Conservation (phyloP, 768 basidiomycete genomes). For the Lenzites betulinus region DNA sequence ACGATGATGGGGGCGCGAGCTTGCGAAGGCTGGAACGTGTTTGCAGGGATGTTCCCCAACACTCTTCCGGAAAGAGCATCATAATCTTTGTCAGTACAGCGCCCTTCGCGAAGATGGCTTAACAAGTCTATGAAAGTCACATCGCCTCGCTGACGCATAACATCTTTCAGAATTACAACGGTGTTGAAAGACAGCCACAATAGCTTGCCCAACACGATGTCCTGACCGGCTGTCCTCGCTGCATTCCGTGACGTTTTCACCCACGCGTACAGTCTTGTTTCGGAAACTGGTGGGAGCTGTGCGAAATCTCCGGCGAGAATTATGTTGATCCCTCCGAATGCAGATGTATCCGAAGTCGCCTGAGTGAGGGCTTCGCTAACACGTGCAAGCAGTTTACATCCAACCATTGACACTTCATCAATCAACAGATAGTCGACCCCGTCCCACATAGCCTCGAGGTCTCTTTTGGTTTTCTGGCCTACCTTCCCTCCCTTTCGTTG, state of each 20-base stretch:
- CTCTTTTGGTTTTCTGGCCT: conserved; percentile 10
- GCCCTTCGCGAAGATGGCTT: neutral
- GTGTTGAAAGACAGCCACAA: conserved; percentile 37
- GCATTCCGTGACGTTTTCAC: conserved; percentile 29
- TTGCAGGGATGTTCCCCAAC: neutral
- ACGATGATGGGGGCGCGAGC: too few species aligned
- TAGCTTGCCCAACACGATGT: conserved; percentile 32
- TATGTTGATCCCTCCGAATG: neutral
- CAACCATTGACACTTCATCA: conserved; percentile 44
- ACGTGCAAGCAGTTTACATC: conserved; percentile 33
- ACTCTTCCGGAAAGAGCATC: neutral
- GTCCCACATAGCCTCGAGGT: conserved; percentile 38
- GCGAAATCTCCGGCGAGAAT: neutral
- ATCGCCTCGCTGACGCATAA: neutral
- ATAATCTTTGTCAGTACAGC: neutral
- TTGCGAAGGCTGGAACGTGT: too few species aligned
- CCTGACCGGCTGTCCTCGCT: conserved; percentile 6
- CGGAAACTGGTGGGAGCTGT: neutral
- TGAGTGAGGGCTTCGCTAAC: conserved; percentile 45
- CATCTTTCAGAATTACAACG: conserved; percentile 29
- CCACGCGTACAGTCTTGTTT: conserved; percentile 44
- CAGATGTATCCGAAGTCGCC: neutral
- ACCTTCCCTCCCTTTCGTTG: neutral
- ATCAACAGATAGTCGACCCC: conserved; percentile 42
- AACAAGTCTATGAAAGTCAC: neutral